Evolutionary conservation across 169 alveolate species (phyloP).

Genomic region (Eimeria sp.): DNA sequence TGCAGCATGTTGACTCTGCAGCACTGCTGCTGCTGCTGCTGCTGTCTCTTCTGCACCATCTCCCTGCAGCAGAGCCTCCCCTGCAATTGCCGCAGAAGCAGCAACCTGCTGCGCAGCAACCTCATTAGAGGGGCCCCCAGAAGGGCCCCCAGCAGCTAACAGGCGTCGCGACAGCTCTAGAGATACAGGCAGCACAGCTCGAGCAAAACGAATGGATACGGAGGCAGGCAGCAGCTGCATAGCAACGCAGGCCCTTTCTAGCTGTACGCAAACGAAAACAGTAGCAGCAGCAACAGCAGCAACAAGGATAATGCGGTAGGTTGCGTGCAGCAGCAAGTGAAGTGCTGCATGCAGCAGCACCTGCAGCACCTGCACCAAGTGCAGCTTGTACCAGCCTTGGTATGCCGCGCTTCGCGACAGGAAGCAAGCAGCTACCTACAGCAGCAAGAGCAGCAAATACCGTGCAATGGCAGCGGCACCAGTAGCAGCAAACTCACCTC

Average conservation of each 20-base stretch:
- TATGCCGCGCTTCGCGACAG: not conserved
- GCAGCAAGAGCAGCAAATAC: not conserved
- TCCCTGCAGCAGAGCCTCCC: slow-evolving; percentile 51
- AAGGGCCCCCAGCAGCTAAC: not conserved
- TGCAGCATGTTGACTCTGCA: not conserved
- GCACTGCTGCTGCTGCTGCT: slow-evolving; percentile 21
- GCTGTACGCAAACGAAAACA: not conserved
- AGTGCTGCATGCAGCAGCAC: not conserved
- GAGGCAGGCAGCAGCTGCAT: slow-evolving; percentile 7
- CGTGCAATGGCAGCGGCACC: not conserved
- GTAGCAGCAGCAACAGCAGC: slow-evolving; percentile 33
- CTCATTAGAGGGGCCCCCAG: not conserved
- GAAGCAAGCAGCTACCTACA: not conserved
- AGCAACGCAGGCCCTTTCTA: slow-evolving; percentile 30
- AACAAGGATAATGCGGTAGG: not conserved
- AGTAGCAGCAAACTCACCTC: slow-evolving; percentile 9
- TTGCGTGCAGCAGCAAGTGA: not conserved
- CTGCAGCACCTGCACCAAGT: not conserved
- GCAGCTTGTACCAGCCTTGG: not conserved
- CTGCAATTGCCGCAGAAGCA: not conserved
- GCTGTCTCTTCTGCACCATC: not conserved
- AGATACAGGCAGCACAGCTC: slow-evolving; percentile 19
- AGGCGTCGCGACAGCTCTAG: slow-evolving; percentile 46
- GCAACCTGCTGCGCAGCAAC: not conserved
- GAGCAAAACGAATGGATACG: not conserved